Conservation (phyloP, 306 rosid genomes). For the Ammopiptanthus mongolicus region DNA sequence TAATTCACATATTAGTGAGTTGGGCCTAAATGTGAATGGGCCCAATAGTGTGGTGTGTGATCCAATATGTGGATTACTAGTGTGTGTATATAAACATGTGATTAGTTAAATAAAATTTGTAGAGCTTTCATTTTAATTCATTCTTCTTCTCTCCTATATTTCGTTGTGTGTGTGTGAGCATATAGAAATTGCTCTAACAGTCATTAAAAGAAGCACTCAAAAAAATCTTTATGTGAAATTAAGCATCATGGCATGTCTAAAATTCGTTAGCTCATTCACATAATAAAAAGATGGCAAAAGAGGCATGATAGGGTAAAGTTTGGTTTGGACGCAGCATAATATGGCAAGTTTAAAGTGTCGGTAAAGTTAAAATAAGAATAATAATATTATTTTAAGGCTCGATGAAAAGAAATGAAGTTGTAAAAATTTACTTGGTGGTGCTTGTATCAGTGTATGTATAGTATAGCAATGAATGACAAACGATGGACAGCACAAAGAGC, state of each 20-base stretch:
- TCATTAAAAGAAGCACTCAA: conserved; percentile 23
- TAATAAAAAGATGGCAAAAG: background rate
- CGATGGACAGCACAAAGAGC: conserved; percentile 7
- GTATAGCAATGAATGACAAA: background rate
- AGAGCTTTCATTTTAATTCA: too few relatives aligned
- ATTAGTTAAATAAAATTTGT: too few relatives aligned
- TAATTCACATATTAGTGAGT: too few relatives aligned
- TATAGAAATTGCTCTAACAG: too few relatives aligned
- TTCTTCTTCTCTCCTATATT: too few relatives aligned
- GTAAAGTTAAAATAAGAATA: background rate
- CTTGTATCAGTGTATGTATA: background rate
- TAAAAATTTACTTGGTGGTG: conserved; percentile 3
- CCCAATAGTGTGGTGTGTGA: too few relatives aligned
- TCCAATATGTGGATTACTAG: too few relatives aligned
- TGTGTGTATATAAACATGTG: too few relatives aligned
- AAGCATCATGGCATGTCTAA: conserved; percentile 5
- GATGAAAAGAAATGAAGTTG: background rate
- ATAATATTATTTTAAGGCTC: background rate
- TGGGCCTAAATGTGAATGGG: too few relatives aligned
- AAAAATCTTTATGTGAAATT: conserved; percentile 2
- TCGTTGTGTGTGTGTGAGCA: too few relatives aligned
- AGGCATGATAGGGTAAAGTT: background rate
- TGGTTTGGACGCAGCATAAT: conserved; percentile 4
- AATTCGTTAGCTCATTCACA: background rate
- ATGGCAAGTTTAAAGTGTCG: background rate